Conservation (phyloP, 192 early-diverging fungal genomes). For the Umbelopsis ramanniana region DNA sequence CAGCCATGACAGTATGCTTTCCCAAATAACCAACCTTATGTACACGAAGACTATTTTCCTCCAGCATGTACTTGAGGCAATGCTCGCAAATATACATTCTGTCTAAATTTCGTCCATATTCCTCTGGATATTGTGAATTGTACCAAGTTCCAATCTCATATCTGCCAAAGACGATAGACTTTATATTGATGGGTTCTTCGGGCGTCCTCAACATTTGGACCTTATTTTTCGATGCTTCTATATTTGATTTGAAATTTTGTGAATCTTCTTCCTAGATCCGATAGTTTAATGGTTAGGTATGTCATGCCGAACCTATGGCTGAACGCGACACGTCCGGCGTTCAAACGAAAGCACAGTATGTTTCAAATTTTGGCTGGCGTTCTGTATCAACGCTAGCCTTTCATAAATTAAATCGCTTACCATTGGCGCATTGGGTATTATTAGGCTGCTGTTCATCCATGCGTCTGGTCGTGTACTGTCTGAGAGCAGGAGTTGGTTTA, state of each 20-base stretch:
- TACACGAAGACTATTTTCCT: conserved; percentile 58
- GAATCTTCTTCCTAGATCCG: too few relatives aligned
- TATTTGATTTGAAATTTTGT: too few relatives aligned
- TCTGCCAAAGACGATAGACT: conserved; percentile 70
- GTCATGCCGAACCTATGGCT: too few relatives aligned
- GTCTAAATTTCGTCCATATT: conserved; percentile 70
- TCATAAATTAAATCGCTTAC: too few relatives aligned
- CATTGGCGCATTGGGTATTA: background rate
- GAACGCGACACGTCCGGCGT: too few relatives aligned
- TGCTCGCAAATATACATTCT: conserved; percentile 87
- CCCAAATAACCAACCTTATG: conserved; percentile 58
- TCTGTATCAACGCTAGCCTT: too few relatives aligned
- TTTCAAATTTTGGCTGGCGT: too few relatives aligned
- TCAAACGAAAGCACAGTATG: too few relatives aligned
- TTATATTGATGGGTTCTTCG: conserved; percentile 35
- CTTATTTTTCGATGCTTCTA: too few relatives aligned
- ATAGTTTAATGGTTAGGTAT: too few relatives aligned
- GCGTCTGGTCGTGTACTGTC: background rate
- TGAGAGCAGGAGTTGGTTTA: background rate
- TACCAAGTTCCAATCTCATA: conserved; percentile 96
- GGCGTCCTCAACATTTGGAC: too few relatives aligned
- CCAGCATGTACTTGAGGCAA: conserved; percentile 94
- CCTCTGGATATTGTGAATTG: conserved; percentile 90
- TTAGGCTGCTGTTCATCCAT: background rate
- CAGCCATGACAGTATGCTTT: background rate